phyloP scores from a whole-genome alignment of 495 filamentous ascomycete species.

The Hypomontagnella submonticulosa region DNA sequence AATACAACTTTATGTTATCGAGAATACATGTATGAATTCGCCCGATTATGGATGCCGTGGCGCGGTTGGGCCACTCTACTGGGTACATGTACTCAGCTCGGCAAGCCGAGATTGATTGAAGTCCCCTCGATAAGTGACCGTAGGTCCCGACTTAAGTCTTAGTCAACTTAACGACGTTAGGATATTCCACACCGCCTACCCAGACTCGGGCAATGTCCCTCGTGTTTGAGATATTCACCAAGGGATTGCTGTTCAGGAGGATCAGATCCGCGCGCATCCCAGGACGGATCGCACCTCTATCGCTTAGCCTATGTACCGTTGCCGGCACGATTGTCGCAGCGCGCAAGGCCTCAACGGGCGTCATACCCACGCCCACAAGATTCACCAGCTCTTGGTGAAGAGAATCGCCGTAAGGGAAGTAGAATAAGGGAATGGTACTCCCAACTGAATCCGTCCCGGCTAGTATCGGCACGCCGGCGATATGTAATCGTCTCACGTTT shows the following conservation, averaged over 20 bases:
- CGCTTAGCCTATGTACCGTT: conserved; percentile 20
- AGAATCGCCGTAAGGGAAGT: conserved; percentile 60
- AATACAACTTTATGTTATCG: too few relatives aligned
- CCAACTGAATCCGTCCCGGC: conserved; percentile 52
- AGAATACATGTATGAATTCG: too few relatives aligned
- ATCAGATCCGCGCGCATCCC: conserved; percentile 56
- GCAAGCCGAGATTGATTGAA: too few relatives aligned
- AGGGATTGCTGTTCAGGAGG: conserved; percentile 53
- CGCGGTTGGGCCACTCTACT: too few relatives aligned
- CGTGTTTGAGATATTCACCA: conserved; percentile 52
- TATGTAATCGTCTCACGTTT: conserved; percentile 46
- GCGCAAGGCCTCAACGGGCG: conserved; percentile 44
- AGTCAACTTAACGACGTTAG: conserved; percentile 21
- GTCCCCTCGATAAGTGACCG: too few relatives aligned
- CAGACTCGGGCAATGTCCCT: conserved; percentile 49
- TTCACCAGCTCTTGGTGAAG: conserved; percentile 46
- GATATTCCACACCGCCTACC: conserved; percentile 51
- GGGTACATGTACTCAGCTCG: too few relatives aligned
- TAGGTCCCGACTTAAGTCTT: background rate
- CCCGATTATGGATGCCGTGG: too few relatives aligned
- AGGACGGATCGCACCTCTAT: conserved; percentile 52
- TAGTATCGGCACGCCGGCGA: conserved; percentile 48
- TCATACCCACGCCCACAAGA: conserved; percentile 38
- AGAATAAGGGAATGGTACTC: conserved; percentile 46
- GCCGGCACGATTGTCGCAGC: conserved; percentile 41